These are phyloP conservation scores for Nitzschia inconspicua DNA, from an alignment of 108 stramenopile genomes.

Conservation along the genomic window DNA sequence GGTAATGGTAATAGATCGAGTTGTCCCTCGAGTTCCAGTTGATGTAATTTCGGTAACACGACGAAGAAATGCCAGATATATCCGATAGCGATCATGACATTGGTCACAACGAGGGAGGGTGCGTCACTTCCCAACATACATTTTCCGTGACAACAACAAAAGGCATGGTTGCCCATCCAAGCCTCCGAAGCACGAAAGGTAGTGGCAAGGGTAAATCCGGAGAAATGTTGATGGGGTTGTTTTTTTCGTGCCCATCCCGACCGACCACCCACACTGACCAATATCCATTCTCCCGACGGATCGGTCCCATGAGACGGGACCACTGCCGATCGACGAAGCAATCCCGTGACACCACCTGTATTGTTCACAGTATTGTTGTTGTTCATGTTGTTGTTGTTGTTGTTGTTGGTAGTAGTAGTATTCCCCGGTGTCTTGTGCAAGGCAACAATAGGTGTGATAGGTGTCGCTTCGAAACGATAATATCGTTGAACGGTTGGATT, in stretches of 20 bases:
- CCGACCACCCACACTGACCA: constrained; percentile 80
- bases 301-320: constrained; percentile 85
- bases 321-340: constrained; percentile 72
- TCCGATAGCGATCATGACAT: constrained; percentile 49
- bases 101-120: constrained; percentile 74
- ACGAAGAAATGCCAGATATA: constrained; percentile 44
- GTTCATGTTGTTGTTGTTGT: not conserved
- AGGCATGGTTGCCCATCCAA: constrained; percentile 89
- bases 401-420: not conserved
- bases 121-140: constrained; percentile 85
- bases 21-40: constrained; percentile 24
- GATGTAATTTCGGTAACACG: constrained; percentile 42
- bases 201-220: constrained; percentile 49
- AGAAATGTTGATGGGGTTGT: constrained; percentile 20
- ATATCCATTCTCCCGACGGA: constrained; percentile 70
- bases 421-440: constrained; percentile 63
- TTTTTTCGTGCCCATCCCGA: constrained; percentile 80
- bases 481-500: constrained; percentile 83
- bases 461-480: constrained; percentile 78
- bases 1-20: not conserved
- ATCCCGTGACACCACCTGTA: constrained; percentile 54
- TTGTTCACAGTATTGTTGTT: constrained; percentile 12
- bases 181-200: constrained; percentile 65
- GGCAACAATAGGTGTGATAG: constrained; percentile 75
- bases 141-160: constrained; percentile 78